Percentiles rank a stretch among this genome's conserved stretches.
Conservation (phyloP, 768 basidiomycete species). For the Trametes elegans region DNA sequence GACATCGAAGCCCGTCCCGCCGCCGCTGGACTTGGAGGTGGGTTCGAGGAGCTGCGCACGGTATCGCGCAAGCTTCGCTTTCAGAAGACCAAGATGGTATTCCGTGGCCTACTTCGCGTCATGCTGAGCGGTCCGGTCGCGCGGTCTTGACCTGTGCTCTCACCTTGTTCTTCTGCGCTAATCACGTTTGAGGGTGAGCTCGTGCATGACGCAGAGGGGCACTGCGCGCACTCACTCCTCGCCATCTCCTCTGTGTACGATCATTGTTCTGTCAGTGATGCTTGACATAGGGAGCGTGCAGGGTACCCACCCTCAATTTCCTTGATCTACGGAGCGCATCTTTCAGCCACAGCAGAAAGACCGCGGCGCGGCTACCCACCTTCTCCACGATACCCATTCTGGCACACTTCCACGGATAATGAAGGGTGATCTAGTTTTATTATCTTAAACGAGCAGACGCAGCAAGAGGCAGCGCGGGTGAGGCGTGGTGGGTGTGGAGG, state of each 20-base stretch:
- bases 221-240: slow-evolving; percentile 64
- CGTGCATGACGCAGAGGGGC: too few species aligned
- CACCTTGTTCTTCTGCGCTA: slow-evolving; percentile 96
- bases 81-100: slow-evolving; percentile 89
- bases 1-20: slow-evolving; percentile 86
- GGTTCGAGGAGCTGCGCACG: slow-evolving; percentile 95
- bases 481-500: slow-evolving; percentile 4
- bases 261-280: background rate
- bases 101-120: slow-evolving; percentile 69
- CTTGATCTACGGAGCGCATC: slow-evolving; percentile 64
- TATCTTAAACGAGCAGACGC: background rate
- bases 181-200: background rate
- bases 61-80: slow-evolving; percentile 93
- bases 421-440: background rate
- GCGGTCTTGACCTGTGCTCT: slow-evolving; percentile 6
- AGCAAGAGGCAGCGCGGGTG: background rate
- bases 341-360: background rate
- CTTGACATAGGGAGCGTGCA: background rate
- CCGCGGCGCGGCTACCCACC: slow-evolving; percentile 35
- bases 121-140: slow-evolving; percentile 3
- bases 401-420: slow-evolving; percentile 3
- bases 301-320: slow-evolving; percentile 83
- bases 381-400: slow-evolving; percentile 95
- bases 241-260: slow-evolving; percentile 86
- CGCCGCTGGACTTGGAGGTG: slow-evolving; percentile 73